Percentiles rank a stretch among this genome's conserved stretches.
phyloP scores from a whole-genome alignment of 495 filamentous ascomycete species.

The Physcia stellaris region DNA sequence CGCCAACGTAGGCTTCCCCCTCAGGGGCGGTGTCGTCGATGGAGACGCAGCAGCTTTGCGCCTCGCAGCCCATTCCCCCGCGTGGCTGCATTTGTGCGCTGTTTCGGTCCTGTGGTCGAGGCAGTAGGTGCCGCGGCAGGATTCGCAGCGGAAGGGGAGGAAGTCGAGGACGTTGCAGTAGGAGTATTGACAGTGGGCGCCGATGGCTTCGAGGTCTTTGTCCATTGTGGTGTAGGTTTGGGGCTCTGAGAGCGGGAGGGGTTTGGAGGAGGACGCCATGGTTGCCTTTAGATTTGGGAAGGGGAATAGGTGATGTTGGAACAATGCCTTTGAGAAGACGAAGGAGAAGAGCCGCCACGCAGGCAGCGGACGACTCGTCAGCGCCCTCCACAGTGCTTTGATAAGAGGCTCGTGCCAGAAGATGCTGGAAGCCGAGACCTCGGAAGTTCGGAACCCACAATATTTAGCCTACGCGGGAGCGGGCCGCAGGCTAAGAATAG shows the following conservation, averaged over 20 bases:
- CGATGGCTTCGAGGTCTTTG: slow-evolving; percentile 67
- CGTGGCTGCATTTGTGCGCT: slow-evolving; percentile 65
- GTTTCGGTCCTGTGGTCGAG: slow-evolving; percentile 88
- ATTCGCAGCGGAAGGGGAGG: slow-evolving; percentile 88
- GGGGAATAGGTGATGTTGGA: too few relatives aligned
- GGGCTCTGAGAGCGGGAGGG: slow-evolving; percentile 3
- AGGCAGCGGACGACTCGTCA: slow-evolving; percentile 3
- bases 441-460: neutral
- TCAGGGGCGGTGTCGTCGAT: slow-evolving; percentile 2
- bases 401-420: neutral
- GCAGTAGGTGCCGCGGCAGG: slow-evolving; percentile 75
- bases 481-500: too few relatives aligned
- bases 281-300: too few relatives aligned
- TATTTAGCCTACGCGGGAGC: too few relatives aligned
- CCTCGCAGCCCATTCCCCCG: slow-evolving; percentile 65
- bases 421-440: slow-evolving; percentile 1
- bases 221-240: slow-evolving; percentile 44
- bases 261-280: slow-evolving; percentile 13
- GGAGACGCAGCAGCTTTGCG: slow-evolving; percentile 3
- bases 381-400: slow-evolving; percentile 1
- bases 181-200: slow-evolving; percentile 77
- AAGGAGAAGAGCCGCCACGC: neutral
- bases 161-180: slow-evolving; percentile 95
- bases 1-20: slow-evolving; percentile 38
- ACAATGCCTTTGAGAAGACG: too few relatives aligned